phyloP scores from a whole-genome alignment of 345 rosid species.

The Clarkia xantiana region DNA sequence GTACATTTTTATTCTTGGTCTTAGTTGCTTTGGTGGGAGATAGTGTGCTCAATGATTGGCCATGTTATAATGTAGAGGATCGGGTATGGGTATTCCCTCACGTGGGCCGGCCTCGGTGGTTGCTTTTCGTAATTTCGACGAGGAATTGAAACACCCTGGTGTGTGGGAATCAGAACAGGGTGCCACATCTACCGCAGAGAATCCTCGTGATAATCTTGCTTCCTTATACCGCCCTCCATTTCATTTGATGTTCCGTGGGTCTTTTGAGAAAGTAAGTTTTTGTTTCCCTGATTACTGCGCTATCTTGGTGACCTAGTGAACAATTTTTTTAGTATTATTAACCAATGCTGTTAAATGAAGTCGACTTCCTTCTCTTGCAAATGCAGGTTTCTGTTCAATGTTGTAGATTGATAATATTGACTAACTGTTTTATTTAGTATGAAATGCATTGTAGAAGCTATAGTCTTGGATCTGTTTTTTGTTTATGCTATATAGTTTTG shows the following conservation, averaged over 20 bases:
- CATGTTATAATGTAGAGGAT: constrained; percentile 18
- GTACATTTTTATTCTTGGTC: neutral
- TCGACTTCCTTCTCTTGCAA: no score
- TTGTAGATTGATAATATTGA: no score
- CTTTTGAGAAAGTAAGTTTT: constrained; percentile 68
- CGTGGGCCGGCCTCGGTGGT: constrained; percentile 45
- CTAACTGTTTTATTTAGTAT: no score
- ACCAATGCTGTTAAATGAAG: no score
- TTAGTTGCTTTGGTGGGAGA: no score
- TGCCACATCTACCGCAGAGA: constrained; percentile 37
- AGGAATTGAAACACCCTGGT: constrained; percentile 77
- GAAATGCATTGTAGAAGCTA: no score
- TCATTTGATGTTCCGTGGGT: constrained; percentile 68
- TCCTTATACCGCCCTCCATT: constrained; percentile 90
- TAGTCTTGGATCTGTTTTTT: no score
- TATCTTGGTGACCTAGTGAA: no score
- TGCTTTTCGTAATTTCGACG: constrained; percentile 82
- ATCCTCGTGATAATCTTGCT: constrained; percentile 80
- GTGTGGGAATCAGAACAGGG: constrained; percentile 69
- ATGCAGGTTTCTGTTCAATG: no score
- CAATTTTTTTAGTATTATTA: no score
- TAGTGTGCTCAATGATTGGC: neutral
- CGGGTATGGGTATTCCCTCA: constrained; percentile 32
- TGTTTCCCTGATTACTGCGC: neutral
- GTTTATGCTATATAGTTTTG: no score